Percentiles rank a stretch among this genome's conserved stretches.
Evolutionary conservation across 139 green algal genomes (phyloP).

Genomic region (Prasinococcaceae sp.): DNA sequence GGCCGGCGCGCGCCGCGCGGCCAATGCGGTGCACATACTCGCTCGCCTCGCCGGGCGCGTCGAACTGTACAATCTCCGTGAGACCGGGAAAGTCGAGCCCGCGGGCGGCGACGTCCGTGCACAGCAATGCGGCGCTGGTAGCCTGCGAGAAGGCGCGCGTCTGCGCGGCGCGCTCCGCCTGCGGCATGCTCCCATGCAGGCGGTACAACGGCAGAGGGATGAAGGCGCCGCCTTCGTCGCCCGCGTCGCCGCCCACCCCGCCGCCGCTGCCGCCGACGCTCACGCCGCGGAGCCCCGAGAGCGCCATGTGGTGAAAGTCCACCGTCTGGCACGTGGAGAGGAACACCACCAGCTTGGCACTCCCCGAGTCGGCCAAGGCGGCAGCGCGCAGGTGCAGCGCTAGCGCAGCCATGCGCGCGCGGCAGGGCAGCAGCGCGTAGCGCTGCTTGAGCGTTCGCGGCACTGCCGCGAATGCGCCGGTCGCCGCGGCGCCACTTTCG

Average conservation of each 20-base stretch:
- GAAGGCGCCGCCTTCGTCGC: conserved; percentile 6
- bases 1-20: conserved; percentile 71
- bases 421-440: too few relatives aligned
- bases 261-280: background rate
- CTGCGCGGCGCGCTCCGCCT: conserved; percentile 52
- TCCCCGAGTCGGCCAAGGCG: too few relatives aligned
- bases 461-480: too few relatives aligned
- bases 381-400: too few relatives aligned
- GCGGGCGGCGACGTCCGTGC: conserved; percentile 43
- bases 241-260: background rate
- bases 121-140: conserved; percentile 54
- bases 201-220: conserved; percentile 41
- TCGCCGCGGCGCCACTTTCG: too few relatives aligned
- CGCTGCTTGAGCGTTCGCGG: too few relatives aligned
- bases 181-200: conserved; percentile 81
- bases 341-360: conserved; percentile 77
- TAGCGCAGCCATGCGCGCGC: too few relatives aligned
- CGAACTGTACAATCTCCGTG: conserved; percentile 78
- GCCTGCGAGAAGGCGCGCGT: conserved; percentile 55
- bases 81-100: conserved; percentile 83
- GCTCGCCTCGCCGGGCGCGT: conserved; percentile 61
- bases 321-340: conserved; percentile 76
- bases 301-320: conserved; percentile 42
- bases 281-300: conserved; percentile 2
- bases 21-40: conserved; percentile 60